Evolutionary conservation across 805 yeast species (phyloP).

Genomic region (Nakazawaea anatomiae): DNA sequence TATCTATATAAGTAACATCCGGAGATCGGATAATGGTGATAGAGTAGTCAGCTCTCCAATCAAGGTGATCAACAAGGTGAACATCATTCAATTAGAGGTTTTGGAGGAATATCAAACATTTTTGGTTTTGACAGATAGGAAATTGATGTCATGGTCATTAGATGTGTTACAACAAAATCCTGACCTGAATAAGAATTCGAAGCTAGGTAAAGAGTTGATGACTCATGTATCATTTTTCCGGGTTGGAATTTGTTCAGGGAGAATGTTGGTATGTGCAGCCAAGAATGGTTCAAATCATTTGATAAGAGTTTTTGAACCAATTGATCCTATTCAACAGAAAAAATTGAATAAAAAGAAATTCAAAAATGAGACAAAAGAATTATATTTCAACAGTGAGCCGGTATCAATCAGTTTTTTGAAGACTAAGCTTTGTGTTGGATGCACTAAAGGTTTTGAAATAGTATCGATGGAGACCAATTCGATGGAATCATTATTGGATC

Average conservation of each 20-base stretch:
- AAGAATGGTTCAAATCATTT: conserved; percentile 71
- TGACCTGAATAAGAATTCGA: conserved; percentile 46
- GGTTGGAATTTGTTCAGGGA: conserved; percentile 88
- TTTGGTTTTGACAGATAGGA: conserved; percentile 76
- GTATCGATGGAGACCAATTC: conserved; percentile 79
- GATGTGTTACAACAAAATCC: conserved; percentile 52
- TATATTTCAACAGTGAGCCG: conserved; percentile 82
- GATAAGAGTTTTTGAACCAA: conserved; percentile 84
- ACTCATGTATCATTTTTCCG: conserved; percentile 88
- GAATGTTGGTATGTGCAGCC: conserved; percentile 84
- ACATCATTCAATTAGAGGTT: conserved; percentile 85
- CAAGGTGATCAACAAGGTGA: conserved; percentile 64
- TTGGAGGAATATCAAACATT: conserved; percentile 86
- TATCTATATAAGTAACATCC: conserved; percentile 73
- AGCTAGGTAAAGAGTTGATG: conserved; percentile 71
- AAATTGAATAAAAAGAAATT: conserved; percentile 64
- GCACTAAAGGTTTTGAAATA: conserved; percentile 94
- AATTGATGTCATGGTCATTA: conserved; percentile 69
- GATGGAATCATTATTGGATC: conserved; percentile 87
- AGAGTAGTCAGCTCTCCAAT: conserved; percentile 66
- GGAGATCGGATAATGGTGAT: conserved; percentile 39
- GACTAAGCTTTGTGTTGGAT: conserved; percentile 87
- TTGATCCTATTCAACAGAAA: conserved; percentile 57
- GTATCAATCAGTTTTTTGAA: conserved; percentile 87
- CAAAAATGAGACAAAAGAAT: conserved; percentile 65